These are phyloP conservation scores for Thielaviopsis musarum DNA, from an alignment of 2,329 filamentous ascomycete species.

Conservation along the genomic window DNA sequence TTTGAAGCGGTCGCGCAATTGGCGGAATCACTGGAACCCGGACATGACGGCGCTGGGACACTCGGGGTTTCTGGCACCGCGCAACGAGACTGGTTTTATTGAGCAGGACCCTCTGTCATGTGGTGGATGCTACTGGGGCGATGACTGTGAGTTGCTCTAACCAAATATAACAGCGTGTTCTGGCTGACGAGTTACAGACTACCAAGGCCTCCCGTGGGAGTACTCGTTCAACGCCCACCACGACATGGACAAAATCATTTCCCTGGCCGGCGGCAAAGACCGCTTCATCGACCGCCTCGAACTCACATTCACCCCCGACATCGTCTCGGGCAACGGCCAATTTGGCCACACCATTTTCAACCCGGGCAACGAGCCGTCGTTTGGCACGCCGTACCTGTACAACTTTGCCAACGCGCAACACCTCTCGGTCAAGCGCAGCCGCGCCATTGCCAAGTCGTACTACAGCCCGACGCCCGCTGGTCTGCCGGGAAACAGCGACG, in stretches of 20 bases:
- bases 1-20: slow-evolving; percentile 45
- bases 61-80: slow-evolving; percentile 49
- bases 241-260: slow-evolving; percentile 39
- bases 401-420: slow-evolving; percentile 49
- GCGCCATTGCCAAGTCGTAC: slow-evolving; percentile 40
- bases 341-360: slow-evolving; percentile 46
- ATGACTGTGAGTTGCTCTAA: slow-evolving; percentile 24
- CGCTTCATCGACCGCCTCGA: slow-evolving; percentile 42
- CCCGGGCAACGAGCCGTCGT: slow-evolving; percentile 50
- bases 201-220: slow-evolving; percentile 45
- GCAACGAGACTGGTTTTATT: slow-evolving; percentile 33
- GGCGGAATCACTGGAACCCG: slow-evolving; percentile 56
- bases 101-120: slow-evolving; percentile 40
- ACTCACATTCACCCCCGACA: slow-evolving; percentile 38
- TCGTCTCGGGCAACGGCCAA: slow-evolving; percentile 23
- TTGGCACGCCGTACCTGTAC: slow-evolving; percentile 52
- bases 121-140: slow-evolving; percentile 49
- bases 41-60: slow-evolving; percentile 40
- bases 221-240: slow-evolving; percentile 59
- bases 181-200: slow-evolving; percentile 19
- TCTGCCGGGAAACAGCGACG: slow-evolving; percentile 54
- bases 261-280: slow-evolving; percentile 34
- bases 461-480: slow-evolving; percentile 39
- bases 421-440: slow-evolving; percentile 39
- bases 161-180: too few relatives aligned